Conservation (phyloP, 805 yeast genomes). For the Priceomyces melissophilus region DNA sequence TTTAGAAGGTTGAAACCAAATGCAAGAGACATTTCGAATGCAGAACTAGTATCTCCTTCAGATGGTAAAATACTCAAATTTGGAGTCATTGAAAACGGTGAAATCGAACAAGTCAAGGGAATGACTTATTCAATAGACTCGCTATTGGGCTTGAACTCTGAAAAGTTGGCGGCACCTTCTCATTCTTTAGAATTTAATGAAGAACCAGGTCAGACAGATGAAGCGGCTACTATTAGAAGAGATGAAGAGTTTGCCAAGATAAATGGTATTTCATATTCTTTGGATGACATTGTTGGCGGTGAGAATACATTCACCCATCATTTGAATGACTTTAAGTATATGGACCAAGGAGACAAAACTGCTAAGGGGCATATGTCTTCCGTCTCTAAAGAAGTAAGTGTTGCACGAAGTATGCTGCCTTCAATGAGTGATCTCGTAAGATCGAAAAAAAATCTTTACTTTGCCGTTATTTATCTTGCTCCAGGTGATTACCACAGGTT, state of each 20-base stretch:
- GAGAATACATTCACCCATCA: slow-evolving; percentile 42
- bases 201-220: slow-evolving; percentile 22
- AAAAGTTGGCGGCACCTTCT: slow-evolving; percentile 52
- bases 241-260: slow-evolving; percentile 74
- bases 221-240: slow-evolving; percentile 43
- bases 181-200: slow-evolving; percentile 46
- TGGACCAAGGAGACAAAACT: slow-evolving; percentile 69
- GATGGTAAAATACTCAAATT: slow-evolving; percentile 88
- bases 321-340: slow-evolving; percentile 45
- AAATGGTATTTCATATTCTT: slow-evolving; percentile 69
- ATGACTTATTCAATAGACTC: slow-evolving; percentile 89
- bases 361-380: slow-evolving; percentile 28
- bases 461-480: slow-evolving; percentile 89
- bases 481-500: slow-evolving; percentile 98
- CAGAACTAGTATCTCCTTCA: slow-evolving; percentile 80
- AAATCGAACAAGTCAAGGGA: slow-evolving; percentile 96
- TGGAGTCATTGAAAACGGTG: slow-evolving; percentile 78
- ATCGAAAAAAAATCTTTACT: slow-evolving; percentile 60
- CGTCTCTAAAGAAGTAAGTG: slow-evolving; percentile 32
- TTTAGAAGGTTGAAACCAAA: slow-evolving; percentile 79
- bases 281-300: slow-evolving; percentile 66
- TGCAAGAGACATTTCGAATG: slow-evolving; percentile 66
- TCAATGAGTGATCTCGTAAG: slow-evolving; percentile 26
- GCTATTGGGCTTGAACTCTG: slow-evolving; percentile 64
- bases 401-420: slow-evolving; percentile 40